phyloP scores from a whole-genome alignment of 441 rosid species.

The Aquilaria agallochum region DNA sequence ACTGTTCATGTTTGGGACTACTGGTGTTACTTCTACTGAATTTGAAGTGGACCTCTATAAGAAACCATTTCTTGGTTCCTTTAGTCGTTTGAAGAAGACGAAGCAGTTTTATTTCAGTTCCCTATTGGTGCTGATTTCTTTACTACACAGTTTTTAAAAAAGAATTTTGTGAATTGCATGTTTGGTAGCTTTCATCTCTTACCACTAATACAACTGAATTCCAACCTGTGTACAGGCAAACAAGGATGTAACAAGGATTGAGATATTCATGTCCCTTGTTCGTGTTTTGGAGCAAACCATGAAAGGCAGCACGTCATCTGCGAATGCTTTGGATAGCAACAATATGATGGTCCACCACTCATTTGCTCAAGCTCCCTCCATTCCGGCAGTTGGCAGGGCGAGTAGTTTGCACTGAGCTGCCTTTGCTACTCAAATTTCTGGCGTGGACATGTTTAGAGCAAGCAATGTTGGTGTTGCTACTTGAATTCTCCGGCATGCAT shows the following conservation, averaged over 20 bases:
- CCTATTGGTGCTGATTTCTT: neutral
- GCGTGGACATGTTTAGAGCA: slow-evolving; percentile 54
- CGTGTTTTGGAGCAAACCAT: slow-evolving; percentile 72
- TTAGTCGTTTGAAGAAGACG: too few relatives aligned
- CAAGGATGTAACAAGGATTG: slow-evolving; percentile 87
- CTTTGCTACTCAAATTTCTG: slow-evolving; percentile 9
- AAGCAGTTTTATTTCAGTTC: neutral
- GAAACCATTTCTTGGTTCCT: too few relatives aligned
- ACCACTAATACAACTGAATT: slow-evolving; percentile 1
- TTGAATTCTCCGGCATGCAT: too few relatives aligned
- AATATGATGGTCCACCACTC: slow-evolving; percentile 41
- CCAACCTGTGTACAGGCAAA: slow-evolving; percentile 52
- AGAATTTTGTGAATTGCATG: neutral
- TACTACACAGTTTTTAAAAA: too few relatives aligned
- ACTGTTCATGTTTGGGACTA: too few relatives aligned
- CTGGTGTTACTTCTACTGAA: too few relatives aligned
- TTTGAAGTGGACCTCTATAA: too few relatives aligned
- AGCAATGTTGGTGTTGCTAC: slow-evolving; percentile 8
- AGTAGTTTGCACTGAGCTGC: slow-evolving; percentile 34
- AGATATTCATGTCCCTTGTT: slow-evolving; percentile 86
- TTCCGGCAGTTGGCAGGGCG: slow-evolving; percentile 58
- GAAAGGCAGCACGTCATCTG: slow-evolving; percentile 36
- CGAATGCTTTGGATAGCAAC: slow-evolving; percentile 44
- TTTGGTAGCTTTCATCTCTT: neutral
- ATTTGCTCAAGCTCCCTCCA: slow-evolving; percentile 38